Base-by-base conservation (phyloP, 1,284 basidiomycete genomes). In the Irpex lacteus region DNA sequence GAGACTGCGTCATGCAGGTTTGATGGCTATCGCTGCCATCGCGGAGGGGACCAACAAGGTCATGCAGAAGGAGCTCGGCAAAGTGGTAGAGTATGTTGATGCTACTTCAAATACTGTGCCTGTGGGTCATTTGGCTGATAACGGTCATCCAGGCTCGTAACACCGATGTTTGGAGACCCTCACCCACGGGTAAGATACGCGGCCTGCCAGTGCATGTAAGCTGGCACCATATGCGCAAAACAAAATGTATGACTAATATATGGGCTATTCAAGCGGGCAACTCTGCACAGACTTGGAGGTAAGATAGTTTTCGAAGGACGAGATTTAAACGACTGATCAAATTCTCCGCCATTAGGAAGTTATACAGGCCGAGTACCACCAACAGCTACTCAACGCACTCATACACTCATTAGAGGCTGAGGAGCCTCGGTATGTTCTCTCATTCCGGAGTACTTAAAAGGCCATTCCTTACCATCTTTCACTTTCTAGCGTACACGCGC, bases 201-300 rank as follows among this genome's bases (percentile, higher is more conserved):
- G 1, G 92, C 94, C 50, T 92, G 92, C 74, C 93, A 95, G 76
- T 94, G 92, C 81, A 81, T 95, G 91, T 92, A 79, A 72, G 87
- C 82, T 4, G 8, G 57, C 26, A 59, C 63, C 61, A 55, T 19
- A 60, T 44, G 54, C 61, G 54, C 36, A 19, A 15, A 36, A 26
- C 26, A 59, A 59, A 50, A 5, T 32, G 61, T 68, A 38, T 63
- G 13, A 38, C 15, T 55, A 59, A 11, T 19, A 47, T 56, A 60
- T 63, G 54, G 34, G 5, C 69, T 21, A n/a, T 19, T 15, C 2
- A 52, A 92, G 90, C 60, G 91, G 93, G 0, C 91, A 94, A 70
- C 77, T 96, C 5, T 94, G 92, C 71, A 92, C 90, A 5, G 92
- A 94, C 76, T 81, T 94, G 58, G 90, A 93, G 77, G 90, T 91